Conservation (phyloP, 345 rosid species). For the Durio zibethinus region DNA sequence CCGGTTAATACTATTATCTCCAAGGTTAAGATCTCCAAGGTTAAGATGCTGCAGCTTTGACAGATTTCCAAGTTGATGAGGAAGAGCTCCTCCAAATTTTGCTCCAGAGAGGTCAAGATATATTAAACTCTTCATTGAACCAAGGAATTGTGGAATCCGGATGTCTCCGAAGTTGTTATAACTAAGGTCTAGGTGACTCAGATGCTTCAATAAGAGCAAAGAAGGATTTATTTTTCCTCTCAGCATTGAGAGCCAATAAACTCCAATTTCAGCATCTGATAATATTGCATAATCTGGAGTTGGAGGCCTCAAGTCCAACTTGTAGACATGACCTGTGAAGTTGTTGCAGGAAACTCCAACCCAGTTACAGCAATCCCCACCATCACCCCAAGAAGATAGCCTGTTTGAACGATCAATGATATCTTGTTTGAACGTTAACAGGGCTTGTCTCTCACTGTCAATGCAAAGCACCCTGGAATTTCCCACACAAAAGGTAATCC, state of each 20-base stretch:
- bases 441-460: constrained; percentile 19
- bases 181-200: not conserved
- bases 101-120: constrained; percentile 19
- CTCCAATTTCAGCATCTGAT: not conserved
- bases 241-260: not conserved
- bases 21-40: constrained; percentile 8
- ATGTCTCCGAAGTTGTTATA: not conserved
- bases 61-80: constrained; percentile 25
- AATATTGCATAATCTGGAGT: not conserved
- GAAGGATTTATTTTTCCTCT: not conserved
- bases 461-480: constrained; percentile 7
- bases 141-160: not conserved
- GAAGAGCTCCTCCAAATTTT: constrained; percentile 18
- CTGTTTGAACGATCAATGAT: constrained; percentile 19
- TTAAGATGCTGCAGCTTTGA: constrained; percentile 20
- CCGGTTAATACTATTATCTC: not conserved
- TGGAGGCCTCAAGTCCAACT: constrained; percentile 17
- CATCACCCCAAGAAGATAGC: constrained; percentile 22
- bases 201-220: not conserved
- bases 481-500: not conserved
- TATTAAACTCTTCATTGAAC: constrained; percentile 30
- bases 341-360: constrained; percentile 28
- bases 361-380: constrained; percentile 29
- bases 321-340: constrained; percentile 18
- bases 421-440: constrained; percentile 22